A percentile compares a stretch with the other conserved stretches of the same genome.
These are phyloP conservation scores for Dryas drummondii DNA, from an alignment of 306 rosid genomes.

Conservation along the genomic window DNA sequence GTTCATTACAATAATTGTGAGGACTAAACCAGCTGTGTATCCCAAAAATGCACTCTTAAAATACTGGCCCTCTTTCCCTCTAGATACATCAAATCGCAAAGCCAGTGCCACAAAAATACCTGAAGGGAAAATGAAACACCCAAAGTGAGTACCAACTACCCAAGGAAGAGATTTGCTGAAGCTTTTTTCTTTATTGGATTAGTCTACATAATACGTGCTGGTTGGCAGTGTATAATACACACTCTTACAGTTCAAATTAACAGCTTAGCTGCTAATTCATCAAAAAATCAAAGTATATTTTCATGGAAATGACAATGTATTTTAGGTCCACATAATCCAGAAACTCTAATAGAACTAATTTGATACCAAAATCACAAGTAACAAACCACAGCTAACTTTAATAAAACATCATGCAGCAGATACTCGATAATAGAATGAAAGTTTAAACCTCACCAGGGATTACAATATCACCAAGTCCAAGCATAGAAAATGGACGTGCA, in stretches of 20 bases:
- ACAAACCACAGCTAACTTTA: constrained; percentile 1
- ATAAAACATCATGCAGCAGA: neutral
- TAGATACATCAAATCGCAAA: constrained; percentile 89
- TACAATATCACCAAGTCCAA: constrained; percentile 99
- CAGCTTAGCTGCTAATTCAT: neutral
- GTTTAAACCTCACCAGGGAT: constrained; percentile 78
- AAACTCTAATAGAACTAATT: neutral
- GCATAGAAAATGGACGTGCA: constrained; percentile 93
- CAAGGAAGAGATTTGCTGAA: neutral
- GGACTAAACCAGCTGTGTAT: constrained; percentile 73
- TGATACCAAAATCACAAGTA: neutral
- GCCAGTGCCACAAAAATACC: constrained; percentile 99
- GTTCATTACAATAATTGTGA: constrained; percentile 93
- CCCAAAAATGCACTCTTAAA: constrained; percentile 94
- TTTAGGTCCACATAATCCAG: neutral
- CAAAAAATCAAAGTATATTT: neutral
- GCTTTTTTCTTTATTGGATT: neutral
- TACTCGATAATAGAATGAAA: constrained; percentile 14
- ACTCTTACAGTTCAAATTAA: neutral
- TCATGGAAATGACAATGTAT: neutral
- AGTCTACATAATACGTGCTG: constrained; percentile 6
- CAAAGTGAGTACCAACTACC: neutral
- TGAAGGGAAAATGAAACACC: constrained; percentile 25
- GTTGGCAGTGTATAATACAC: neutral
- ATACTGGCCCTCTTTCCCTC: constrained; percentile 80